Evolutionary conservation across 345 rosid species (phyloP).

Genomic region (Rhizophora apiculata): DNA sequence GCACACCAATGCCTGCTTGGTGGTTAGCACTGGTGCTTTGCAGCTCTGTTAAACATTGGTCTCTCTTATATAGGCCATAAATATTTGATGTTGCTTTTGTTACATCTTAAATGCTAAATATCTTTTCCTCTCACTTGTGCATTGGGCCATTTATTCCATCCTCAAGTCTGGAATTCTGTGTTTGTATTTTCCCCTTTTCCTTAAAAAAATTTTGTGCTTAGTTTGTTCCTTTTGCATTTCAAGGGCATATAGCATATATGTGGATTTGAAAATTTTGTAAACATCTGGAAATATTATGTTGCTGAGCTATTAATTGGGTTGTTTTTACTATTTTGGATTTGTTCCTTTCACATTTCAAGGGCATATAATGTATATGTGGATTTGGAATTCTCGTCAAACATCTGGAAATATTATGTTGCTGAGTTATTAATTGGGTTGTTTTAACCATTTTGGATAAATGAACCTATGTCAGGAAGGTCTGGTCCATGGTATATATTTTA

Average conservation of each 20-base stretch:
- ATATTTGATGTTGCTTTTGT: background rate
- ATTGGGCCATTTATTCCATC: background rate
- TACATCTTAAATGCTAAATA: background rate
- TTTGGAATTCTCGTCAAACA: conserved; percentile 6
- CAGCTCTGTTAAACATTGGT: background rate
- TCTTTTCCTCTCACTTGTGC: too few relatives aligned
- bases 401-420: conserved; percentile 11
- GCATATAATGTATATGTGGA: background rate
- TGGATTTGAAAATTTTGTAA: conserved; percentile 5
- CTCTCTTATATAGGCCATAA: background rate
- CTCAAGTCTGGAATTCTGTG: background rate
- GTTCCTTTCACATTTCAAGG: background rate
- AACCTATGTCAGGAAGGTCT: background rate
- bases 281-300: conserved; percentile 14
- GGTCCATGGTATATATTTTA: background rate
- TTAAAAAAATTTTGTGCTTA: background rate
- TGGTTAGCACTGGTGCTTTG: background rate
- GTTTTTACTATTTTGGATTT: background rate
- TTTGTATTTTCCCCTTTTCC: background rate
- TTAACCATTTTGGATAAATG: conserved; percentile 5
- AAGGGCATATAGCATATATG: background rate
- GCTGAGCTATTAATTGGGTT: conserved; percentile 5
- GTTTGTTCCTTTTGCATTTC: background rate
- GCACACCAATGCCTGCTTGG: background rate
- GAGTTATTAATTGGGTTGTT: background rate